These are phyloP conservation scores for Leccinum pachyderme DNA, from an alignment of 1,284 basidiomycete species.

Conservation along the genomic window DNA sequence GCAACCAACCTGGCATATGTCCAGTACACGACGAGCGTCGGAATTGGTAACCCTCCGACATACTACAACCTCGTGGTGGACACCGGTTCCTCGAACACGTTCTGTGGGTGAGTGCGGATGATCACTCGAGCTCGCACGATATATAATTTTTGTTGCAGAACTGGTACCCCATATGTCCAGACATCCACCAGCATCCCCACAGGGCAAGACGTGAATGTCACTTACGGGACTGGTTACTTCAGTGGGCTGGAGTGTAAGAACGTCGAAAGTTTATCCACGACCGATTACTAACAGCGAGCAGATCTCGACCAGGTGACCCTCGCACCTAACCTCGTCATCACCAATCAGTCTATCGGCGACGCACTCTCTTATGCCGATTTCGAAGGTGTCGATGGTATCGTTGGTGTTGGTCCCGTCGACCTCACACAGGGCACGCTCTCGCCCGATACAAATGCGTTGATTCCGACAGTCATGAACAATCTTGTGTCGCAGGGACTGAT, in stretches of 20 bases:
- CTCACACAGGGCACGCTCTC: slow-evolving; percentile 19
- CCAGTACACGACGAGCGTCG: slow-evolving; percentile 22
- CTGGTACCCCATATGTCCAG: slow-evolving; percentile 14
- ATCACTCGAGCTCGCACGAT: background rate
- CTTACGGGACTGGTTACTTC: slow-evolving; percentile 24
- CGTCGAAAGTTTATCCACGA: background rate
- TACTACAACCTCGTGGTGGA: slow-evolving; percentile 28
- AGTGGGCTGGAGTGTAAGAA: slow-evolving; percentile 25
- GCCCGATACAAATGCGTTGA: background rate
- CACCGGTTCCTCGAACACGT: slow-evolving; percentile 36
- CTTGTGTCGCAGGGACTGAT: slow-evolving; percentile 22
- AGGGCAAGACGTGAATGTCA: slow-evolving; percentile 21
- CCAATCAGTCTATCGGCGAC: slow-evolving; percentile 27
- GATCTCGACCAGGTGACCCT: slow-evolving; percentile 26
- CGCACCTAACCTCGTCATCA: slow-evolving; percentile 17
- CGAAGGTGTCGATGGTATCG: slow-evolving; percentile 21
- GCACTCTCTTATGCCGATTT: slow-evolving; percentile 16
- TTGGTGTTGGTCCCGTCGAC: slow-evolving; percentile 27
- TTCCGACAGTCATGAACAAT: slow-evolving; percentile 30
- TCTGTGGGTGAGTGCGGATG: slow-evolving; percentile 27
- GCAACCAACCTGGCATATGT: slow-evolving; percentile 20
- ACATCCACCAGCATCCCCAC: slow-evolving; percentile 27
- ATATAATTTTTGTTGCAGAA: slow-evolving; percentile 9
- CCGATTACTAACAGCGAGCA: slow-evolving; percentile 1
- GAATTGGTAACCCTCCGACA: slow-evolving; percentile 25